Conservation (phyloP, 805 yeast genomes). For the Wickerhamomyces sydowiorum region DNA sequence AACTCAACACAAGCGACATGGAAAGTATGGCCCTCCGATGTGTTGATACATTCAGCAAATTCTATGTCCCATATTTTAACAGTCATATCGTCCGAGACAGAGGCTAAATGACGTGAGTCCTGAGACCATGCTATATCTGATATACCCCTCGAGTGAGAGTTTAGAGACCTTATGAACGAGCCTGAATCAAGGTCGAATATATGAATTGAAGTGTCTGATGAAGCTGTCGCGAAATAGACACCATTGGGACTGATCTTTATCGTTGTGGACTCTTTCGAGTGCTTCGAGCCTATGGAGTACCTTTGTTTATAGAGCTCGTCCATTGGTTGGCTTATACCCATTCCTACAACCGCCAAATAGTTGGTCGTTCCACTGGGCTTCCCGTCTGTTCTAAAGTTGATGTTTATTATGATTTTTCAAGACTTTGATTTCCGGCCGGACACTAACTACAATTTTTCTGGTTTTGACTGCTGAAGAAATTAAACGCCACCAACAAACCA, state of each 20-base stretch:
- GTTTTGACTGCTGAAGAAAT: too few species aligned
- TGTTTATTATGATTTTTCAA: too few species aligned
- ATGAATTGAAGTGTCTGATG: conserved; percentile 53
- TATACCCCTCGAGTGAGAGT: conserved; percentile 66
- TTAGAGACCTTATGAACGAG: conserved; percentile 24
- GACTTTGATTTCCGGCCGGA: too few species aligned
- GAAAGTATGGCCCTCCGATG: conserved; percentile 67
- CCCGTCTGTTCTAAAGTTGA: too few species aligned
- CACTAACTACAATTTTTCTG: too few species aligned
- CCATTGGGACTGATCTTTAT: conserved; percentile 63
- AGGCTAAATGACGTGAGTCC: conserved; percentile 64
- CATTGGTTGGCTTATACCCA: neutral
- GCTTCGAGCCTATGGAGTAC: conserved; percentile 1
- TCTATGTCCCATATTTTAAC: conserved; percentile 65
- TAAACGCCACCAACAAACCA: too few species aligned
- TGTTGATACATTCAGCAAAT: conserved; percentile 42
- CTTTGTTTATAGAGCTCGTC: neutral
- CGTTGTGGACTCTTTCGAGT: conserved; percentile 30
- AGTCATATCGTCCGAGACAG: conserved; percentile 83
- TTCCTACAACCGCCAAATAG: too few species aligned
- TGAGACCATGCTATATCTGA: conserved; percentile 79
- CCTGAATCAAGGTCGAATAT: conserved; percentile 47
- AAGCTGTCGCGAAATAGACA: conserved; percentile 45
- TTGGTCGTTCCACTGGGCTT: too few species aligned
- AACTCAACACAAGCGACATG: conserved; percentile 72